phyloP scores from a whole-genome alignment of 495 filamentous ascomycete species.

The Aspergillus asperescens region DNA sequence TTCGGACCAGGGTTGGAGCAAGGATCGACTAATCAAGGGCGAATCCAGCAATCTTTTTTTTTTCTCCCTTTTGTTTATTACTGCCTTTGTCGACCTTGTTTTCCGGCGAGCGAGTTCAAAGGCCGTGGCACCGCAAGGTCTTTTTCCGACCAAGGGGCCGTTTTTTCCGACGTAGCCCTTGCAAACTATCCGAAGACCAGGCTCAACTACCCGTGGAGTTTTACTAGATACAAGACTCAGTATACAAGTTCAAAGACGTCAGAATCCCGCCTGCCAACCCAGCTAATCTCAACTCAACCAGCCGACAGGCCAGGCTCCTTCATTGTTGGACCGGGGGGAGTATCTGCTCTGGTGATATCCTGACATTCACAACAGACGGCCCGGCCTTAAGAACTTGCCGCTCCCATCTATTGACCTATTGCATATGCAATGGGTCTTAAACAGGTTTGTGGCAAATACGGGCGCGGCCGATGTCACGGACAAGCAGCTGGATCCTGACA shows the following conservation, averaged over 20 bases:
- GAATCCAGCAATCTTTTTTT: too few species aligned
- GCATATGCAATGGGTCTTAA: conserved; percentile 1
- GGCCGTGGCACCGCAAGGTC: too few species aligned
- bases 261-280: background rate
- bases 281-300: background rate
- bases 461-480: background rate
- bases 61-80: too few species aligned
- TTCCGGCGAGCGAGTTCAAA: too few species aligned
- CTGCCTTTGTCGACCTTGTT: too few species aligned
- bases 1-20: too few species aligned
- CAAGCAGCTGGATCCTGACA: background rate
- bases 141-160: too few species aligned
- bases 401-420: conserved; percentile 1
- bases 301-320: background rate
- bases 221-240: background rate
- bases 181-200: background rate
- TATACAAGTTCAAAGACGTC: background rate
- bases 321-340: background rate
- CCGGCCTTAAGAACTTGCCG: background rate
- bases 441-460: background rate
- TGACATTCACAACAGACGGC: background rate
- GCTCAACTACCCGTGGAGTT: background rate
- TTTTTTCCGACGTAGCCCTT: background rate
- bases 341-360: background rate
- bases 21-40: too few species aligned